These are phyloP conservation scores for Neurospora africana DNA, from an alignment of 495 filamentous ascomycete genomes.

Conservation along the genomic window DNA sequence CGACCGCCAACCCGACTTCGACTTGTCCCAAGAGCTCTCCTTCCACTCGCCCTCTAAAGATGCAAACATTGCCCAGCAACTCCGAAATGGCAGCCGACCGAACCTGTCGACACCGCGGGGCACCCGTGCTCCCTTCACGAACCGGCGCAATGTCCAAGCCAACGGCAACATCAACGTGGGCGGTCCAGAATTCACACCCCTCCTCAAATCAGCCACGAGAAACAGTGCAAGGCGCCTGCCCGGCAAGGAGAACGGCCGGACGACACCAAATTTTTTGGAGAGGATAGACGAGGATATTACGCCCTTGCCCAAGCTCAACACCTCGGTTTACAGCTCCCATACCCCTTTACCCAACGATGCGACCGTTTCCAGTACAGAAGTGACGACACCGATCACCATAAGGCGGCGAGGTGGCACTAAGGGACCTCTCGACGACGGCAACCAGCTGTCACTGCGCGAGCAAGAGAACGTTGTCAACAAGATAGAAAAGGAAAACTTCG, in stretches of 20 bases:
- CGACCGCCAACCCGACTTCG: conserved; percentile 57
- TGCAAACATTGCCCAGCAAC: conserved; percentile 56
- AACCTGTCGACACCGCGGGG: conserved; percentile 61
- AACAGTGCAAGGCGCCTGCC: conserved; percentile 54
- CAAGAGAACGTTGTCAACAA: conserved; percentile 93
- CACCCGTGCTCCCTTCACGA: conserved; percentile 51
- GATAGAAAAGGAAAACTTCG: conserved; percentile 87
- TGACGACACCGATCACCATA: conserved; percentile 66
- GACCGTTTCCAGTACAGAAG: conserved; percentile 61
- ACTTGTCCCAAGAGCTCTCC: conserved; percentile 71
- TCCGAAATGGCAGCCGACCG: conserved; percentile 50
- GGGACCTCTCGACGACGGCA: conserved; percentile 66
- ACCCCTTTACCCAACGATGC: conserved; percentile 48
- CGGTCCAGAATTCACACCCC: conserved; percentile 80
- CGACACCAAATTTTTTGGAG: conserved; percentile 61
- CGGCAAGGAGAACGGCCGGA: conserved; percentile 42
- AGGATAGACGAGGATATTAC: conserved; percentile 55
- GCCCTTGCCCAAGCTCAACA: conserved; percentile 41
- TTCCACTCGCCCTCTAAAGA: conserved; percentile 79
- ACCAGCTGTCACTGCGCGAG: conserved; percentile 79
- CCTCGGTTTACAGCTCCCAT: conserved; percentile 39
- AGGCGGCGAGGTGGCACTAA: conserved; percentile 49
- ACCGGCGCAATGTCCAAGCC: conserved; percentile 54
- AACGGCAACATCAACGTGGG: conserved; percentile 46
- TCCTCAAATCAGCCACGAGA: conserved; percentile 80